These are phyloP conservation scores for Penicillium occitanis DNA, from an alignment of 2,329 filamentous ascomycete species.

Conservation along the genomic window DNA sequence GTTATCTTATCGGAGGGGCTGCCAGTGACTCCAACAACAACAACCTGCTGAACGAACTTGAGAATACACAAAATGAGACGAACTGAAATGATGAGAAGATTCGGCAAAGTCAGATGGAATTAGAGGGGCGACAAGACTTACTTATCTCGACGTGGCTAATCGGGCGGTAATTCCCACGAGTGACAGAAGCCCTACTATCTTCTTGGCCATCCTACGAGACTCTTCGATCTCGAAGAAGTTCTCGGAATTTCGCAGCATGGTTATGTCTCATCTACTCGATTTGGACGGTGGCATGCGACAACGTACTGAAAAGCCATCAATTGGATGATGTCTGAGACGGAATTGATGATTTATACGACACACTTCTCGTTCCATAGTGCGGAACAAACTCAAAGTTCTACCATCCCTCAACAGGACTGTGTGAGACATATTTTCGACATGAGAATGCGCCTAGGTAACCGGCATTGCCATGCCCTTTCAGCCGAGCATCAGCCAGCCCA, in stretches of 20 bases:
- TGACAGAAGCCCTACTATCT: not conserved
- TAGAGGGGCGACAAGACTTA: not conserved
- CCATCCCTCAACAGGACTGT: not conserved
- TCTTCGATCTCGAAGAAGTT: not conserved
- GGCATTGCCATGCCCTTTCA: not conserved
- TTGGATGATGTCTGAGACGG: not conserved
- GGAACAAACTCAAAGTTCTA: not conserved
- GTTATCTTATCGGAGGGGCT: constrained; percentile 7
- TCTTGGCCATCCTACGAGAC: not conserved
- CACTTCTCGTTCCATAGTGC: not conserved
- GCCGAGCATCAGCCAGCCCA: not conserved
- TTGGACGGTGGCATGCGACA: not conserved
- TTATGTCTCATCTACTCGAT: not conserved
- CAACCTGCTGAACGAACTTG: not conserved
- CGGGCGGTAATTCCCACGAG: not conserved
- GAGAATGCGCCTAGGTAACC: not conserved
- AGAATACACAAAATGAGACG: not conserved
- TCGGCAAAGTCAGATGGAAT: not conserved
- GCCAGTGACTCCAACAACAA: not conserved
- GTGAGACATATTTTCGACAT: not conserved
- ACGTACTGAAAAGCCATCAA: not conserved
- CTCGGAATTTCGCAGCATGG: not conserved
- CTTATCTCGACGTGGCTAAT: not conserved
- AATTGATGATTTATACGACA: not conserved
- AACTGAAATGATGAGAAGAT: not conserved